Percentiles rank a stretch among this genome's conserved stretches.
These are phyloP conservation scores for Margaritispora aquatica DNA, from an alignment of 495 filamentous ascomycete species.

Conservation along the genomic window DNA sequence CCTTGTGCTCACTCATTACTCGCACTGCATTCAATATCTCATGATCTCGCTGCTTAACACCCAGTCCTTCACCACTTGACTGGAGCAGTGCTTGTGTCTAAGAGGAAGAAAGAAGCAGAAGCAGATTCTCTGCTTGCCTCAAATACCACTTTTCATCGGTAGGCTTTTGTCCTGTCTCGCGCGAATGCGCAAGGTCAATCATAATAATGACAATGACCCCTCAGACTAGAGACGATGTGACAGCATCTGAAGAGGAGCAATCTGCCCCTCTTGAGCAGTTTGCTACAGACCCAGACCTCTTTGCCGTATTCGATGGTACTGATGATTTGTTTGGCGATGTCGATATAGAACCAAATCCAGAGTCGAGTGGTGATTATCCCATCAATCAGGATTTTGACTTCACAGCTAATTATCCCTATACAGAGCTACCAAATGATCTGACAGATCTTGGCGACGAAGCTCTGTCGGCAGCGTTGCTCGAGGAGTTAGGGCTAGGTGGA, in stretches of 20 bases:
- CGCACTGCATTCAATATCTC: background rate
- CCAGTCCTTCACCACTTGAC: background rate
- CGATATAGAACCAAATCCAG: constrained; percentile 2
- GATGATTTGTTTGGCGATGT: background rate
- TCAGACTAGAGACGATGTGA: background rate
- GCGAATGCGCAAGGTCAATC: background rate
- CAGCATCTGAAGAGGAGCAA: constrained; percentile 4
- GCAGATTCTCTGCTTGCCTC: too few species aligned
- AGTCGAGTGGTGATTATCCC: constrained; percentile 14
- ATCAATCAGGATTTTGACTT: background rate
- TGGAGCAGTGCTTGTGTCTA: background rate
- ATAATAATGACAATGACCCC: background rate
- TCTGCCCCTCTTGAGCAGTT: constrained; percentile 5
- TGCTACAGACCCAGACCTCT: constrained; percentile 1
- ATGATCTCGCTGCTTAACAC: too few species aligned
- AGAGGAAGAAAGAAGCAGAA: background rate
- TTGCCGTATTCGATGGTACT: constrained; percentile 2
- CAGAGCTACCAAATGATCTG: constrained; percentile 7
- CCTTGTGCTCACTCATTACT: background rate
- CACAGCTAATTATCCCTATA: constrained; percentile 5
- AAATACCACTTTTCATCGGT: background rate
- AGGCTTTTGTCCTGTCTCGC: background rate
- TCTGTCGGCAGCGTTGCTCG: constrained; percentile 11
- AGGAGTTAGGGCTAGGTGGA: too few species aligned
- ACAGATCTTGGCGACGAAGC: background rate